Evolutionary conservation across 2,329 filamentous ascomycete species (phyloP).

Genomic region (Beauveria asiatica): DNA sequence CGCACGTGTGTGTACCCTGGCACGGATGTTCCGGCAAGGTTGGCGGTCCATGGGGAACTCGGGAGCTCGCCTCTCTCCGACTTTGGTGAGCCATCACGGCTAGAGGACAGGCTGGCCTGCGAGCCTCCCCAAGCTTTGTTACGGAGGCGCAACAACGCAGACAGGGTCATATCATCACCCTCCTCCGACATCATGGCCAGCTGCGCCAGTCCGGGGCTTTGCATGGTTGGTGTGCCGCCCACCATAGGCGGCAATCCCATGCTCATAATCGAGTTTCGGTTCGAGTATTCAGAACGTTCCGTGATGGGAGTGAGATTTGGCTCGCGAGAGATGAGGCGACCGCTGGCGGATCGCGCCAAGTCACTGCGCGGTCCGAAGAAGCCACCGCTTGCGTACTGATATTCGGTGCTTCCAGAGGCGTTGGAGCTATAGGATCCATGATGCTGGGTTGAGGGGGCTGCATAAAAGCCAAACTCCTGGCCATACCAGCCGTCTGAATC

Average conservation of each 20-base stretch:
- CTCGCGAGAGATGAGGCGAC: conserved; percentile 66
- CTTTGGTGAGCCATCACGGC: conserved; percentile 41
- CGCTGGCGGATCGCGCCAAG: conserved; percentile 63
- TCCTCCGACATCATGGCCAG: conserved; percentile 56
- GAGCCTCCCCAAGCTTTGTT: conserved; percentile 75
- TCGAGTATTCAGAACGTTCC: conserved; percentile 91
- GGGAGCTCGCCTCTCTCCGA: conserved; percentile 41
- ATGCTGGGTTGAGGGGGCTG: conserved; percentile 40
- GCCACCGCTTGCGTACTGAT: conserved; percentile 68
- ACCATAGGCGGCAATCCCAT: conserved; percentile 36
- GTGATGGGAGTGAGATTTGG: conserved; percentile 95
- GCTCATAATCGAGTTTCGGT: conserved; percentile 82
- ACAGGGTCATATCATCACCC: conserved; percentile 60
- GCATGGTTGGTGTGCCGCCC: conserved; percentile 39
- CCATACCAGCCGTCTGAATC: conserved; percentile 94
- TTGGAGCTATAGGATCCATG: conserved; percentile 37
- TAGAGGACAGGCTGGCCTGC: conserved; percentile 58
- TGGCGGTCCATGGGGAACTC: conserved; percentile 30
- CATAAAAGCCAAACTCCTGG: conserved; percentile 94
- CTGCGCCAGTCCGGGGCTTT: conserved; percentile 69
- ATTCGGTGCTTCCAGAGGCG: conserved; percentile 25
- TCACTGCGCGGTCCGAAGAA: conserved; percentile 72
- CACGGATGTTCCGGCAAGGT: conserved; percentile 3
- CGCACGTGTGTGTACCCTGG: conserved; percentile 29
- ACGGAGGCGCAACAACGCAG: conserved; percentile 62